These are phyloP conservation scores for Calendula officinalis DNA, from an alignment of 129 eudicot species.

Conservation along the genomic window DNA sequence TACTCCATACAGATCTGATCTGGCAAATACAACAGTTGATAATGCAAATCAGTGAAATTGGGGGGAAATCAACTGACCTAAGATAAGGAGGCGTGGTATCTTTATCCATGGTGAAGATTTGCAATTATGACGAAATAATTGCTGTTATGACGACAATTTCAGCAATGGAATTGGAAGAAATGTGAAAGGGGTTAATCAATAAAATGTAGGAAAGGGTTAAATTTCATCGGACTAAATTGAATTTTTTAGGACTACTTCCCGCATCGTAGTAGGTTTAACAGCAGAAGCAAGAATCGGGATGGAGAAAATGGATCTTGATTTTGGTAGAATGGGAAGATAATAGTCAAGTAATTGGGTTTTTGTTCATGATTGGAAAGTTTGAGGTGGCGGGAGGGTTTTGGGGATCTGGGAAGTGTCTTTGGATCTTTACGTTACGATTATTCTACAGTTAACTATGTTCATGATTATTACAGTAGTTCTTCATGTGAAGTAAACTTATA, in stretches of 20 bases:
- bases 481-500: too few species aligned
- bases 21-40: constrained; percentile 4
- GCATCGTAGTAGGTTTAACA: neutral
- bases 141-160: neutral
- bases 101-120: constrained; percentile 26
- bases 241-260: neutral
- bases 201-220: neutral
- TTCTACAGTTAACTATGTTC: neutral
- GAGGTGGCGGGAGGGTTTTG: neutral
- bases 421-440: neutral
- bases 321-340: neutral
- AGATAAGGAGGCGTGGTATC: constrained; percentile 30
- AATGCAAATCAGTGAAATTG: neutral
- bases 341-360: constrained; percentile 10
- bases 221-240: neutral
- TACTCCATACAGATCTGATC: constrained; percentile 22
- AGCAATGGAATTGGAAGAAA: constrained; percentile 3
- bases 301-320: neutral
- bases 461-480: too few species aligned
- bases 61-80: constrained; percentile 15
- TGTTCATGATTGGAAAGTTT: neutral
- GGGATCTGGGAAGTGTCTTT: constrained; percentile 12
- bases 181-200: constrained; percentile 7
- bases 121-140: constrained; percentile 2
- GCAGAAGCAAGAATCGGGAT: neutral